A percentile compares a stretch with the other conserved stretches of the same genome.
Evolutionary conservation across 768 basidiomycete species (phyloP).

Genomic region (Termitomyces sp.): DNA sequence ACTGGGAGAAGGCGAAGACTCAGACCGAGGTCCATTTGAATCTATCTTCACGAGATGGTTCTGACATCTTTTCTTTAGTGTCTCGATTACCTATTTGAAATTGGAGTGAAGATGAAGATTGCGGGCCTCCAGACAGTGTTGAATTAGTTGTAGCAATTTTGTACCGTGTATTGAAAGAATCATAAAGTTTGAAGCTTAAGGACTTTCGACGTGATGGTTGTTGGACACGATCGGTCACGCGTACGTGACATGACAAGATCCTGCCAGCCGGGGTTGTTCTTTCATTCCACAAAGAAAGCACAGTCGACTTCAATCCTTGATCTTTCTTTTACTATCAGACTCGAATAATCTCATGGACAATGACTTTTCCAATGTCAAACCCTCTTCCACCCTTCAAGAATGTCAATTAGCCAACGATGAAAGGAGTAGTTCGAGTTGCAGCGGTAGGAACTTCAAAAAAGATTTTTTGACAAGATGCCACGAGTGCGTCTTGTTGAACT

Average conservation of each 20-base stretch:
- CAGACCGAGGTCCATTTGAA: conserved; percentile 62
- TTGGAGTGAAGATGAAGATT: conserved; percentile 77
- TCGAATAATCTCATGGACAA: neutral
- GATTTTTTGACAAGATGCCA: neutral
- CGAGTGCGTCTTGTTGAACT: neutral
- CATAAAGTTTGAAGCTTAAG: neutral
- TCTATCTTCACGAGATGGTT: neutral
- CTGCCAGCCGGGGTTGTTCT: neutral
- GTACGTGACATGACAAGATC: neutral
- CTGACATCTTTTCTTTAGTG: conserved; percentile 43
- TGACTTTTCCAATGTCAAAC: neutral
- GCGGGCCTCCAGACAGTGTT: conserved; percentile 50
- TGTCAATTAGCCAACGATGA: neutral
- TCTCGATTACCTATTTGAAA: conserved; percentile 87
- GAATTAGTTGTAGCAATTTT: conserved; percentile 13
- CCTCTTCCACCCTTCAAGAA: neutral
- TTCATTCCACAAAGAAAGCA: neutral
- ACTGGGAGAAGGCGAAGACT: conserved; percentile 89
- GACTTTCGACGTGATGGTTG: neutral
- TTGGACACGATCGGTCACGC: conserved; percentile 20
- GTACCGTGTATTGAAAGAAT: neutral
- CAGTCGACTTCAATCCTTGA: neutral
- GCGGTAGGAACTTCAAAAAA: neutral
- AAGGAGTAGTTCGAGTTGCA: neutral
- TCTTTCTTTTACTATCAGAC: neutral